Evolutionary conservation across 1,284 basidiomycete genomes (phyloP).

Genomic region (Thelephora terrestris): DNA sequence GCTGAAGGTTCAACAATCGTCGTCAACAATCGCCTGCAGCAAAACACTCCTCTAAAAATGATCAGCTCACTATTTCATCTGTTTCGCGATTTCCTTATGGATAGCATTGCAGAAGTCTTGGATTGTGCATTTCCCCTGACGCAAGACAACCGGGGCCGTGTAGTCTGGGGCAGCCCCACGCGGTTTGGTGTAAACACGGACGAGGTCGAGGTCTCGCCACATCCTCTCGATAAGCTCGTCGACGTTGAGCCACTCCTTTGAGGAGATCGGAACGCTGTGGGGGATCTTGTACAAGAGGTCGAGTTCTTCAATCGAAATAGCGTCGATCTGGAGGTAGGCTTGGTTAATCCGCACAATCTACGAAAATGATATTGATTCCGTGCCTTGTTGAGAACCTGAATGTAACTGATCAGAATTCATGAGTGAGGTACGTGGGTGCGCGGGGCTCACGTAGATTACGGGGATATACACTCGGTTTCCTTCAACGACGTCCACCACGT

Average conservation of each 20-base stretch:
- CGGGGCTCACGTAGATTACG: constrained; percentile 65
- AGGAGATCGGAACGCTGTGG: constrained; percentile 90
- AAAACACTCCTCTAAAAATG: not conserved
- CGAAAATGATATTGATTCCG: constrained; percentile 4
- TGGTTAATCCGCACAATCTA: constrained; percentile 3
- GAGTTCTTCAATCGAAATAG: constrained; percentile 96
- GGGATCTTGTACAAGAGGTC: constrained; percentile 95
- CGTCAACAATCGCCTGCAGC: constrained; percentile 3
- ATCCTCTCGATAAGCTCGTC: constrained; percentile 90
- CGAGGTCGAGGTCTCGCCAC: constrained; percentile 86
- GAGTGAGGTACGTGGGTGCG: not conserved
- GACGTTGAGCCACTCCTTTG: constrained; percentile 91
- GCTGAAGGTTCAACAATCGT: constrained; percentile 29
- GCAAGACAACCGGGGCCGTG: constrained; percentile 67
- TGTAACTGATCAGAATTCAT: not conserved
- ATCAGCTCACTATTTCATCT: constrained; percentile 75
- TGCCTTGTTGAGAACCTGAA: constrained; percentile 70
- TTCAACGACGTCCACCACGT: constrained; percentile 95
- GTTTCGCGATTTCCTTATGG: constrained; percentile 89
- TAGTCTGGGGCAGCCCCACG: constrained; percentile 90
- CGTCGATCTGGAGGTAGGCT: constrained; percentile 72
- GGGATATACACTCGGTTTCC: constrained; percentile 95
- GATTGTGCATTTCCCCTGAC: constrained; percentile 63
- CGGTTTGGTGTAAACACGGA: constrained; percentile 94
- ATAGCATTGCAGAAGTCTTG: constrained; percentile 90